Evolutionary conservation across 169 alveolate genomes (phyloP).

Genomic region (Plasmodium sp.): DNA sequence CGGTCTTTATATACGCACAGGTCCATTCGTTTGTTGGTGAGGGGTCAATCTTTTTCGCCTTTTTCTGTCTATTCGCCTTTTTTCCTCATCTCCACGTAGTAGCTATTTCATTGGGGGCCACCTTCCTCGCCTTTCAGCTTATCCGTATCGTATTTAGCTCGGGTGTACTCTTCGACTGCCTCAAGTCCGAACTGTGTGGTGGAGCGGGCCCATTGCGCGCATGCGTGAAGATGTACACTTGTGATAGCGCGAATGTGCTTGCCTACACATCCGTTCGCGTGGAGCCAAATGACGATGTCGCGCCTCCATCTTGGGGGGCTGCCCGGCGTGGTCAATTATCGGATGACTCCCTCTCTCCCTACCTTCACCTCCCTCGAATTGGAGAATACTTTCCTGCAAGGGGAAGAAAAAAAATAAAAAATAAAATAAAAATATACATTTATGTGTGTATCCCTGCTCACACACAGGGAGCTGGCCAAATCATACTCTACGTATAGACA

Average conservation of each 20-base stretch:
- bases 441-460: neutral
- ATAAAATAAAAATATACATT: neutral
- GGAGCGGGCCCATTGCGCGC: neutral
- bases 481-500: conserved; percentile 65
- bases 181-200: conserved; percentile 48
- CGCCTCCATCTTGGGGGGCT: neutral
- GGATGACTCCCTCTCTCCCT: neutral
- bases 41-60: neutral
- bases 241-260: neutral
- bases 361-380: conserved; percentile 55
- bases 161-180: conserved; percentile 53
- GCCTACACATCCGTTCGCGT: neutral
- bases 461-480: neutral
- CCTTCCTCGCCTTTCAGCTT: neutral
- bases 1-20: neutral
- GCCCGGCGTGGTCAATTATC: neutral
- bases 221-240: neutral
- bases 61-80: neutral
- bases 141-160: conserved; percentile 19
- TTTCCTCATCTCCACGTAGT: neutral
- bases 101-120: neutral
- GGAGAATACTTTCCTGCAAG: conserved; percentile 2
- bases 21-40: neutral
- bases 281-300: neutral
- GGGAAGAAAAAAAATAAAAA: neutral